Evolutionary conservation across 257 asterid species (phyloP), one percentile per base, ranked within the genome.

Genomic region (Nicotiana otophora): DNA sequence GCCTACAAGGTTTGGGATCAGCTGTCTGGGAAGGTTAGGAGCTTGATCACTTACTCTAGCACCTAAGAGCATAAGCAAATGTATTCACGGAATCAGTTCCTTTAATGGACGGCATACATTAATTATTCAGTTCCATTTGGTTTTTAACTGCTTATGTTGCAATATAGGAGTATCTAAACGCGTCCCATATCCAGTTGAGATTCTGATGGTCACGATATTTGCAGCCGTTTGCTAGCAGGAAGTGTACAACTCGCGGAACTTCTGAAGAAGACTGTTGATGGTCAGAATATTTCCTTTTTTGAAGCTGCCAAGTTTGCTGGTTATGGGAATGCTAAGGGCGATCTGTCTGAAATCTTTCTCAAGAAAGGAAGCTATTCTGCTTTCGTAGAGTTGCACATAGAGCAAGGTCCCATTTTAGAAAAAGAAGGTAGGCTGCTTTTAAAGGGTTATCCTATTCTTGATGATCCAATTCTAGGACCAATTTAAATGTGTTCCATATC

Each of bases 391-490:
- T 88, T 96, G 90, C 99, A 96, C 87, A 96, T 96, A 36, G 99
- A 96, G 92, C 99, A 94, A 91, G 99, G 98, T 86, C 98, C 99
- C 81, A 91, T 92, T 78, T 89, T 96, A 80, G 99, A 96, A 90
- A 94, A 92, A 82, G 98, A 93, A 94, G 99, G 99, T 96, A 84
- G 39, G 82, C 20, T 69, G 11, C 53, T 7, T 36, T 36, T 5
- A 23, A 60, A 78, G 12, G 33, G 36, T 60, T 60, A 42, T 36
- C 42, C 78, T 17, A 65, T n/a, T 14, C 11, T 14, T 74, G 42
- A 51, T 48, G 5, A 74, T 74, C 61, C 80, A 26, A 74, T 51
- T 8, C 62, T 14, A 74, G 63, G 26, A 8, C 63, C 20, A 5
- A 4, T 26, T 54, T 57, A 15, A 7, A 0, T 75, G 19, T 81